phyloP scores from a whole-genome alignment of 768 basidiomycete genomes.

The Lentinula sp. region DNA sequence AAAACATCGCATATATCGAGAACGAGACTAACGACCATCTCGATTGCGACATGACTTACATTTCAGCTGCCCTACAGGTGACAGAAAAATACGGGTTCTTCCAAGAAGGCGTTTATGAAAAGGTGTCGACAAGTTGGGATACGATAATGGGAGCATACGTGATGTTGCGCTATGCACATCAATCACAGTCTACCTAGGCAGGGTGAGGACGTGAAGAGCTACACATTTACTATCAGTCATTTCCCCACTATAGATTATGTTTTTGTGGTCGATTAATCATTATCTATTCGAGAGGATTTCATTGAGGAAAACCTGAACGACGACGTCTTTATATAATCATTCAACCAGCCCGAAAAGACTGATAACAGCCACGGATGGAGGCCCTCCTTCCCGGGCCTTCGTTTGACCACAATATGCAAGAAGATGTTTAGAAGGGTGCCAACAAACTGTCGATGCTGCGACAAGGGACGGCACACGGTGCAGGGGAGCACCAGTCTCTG shows the following conservation, averaged over 20 bases:
- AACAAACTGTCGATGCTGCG: constrained; percentile 68
- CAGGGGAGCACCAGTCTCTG: constrained; percentile 67
- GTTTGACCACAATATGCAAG: constrained; percentile 81
- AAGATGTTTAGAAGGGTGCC: constrained; percentile 81
- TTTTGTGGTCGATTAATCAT: no score
- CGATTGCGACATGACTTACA: background rate
- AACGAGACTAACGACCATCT: background rate
- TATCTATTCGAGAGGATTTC: no score
- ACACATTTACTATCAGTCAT: no score
- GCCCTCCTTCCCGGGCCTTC: constrained; percentile 56
- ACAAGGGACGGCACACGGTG: constrained; percentile 74
- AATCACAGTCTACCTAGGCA: no score
- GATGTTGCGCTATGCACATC: background rate
- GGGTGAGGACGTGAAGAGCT: background rate
- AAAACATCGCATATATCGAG: background rate
- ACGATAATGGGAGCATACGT: background rate
- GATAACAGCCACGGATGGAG: constrained; percentile 60
- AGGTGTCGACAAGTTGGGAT: background rate
- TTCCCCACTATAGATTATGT: no score
- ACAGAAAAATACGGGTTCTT: background rate
- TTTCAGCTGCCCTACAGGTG: background rate
- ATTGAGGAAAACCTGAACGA: background rate
- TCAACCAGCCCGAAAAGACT: constrained; percentile 59
- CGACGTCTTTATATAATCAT: background rate
- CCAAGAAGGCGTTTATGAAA: background rate